Evolutionary conservation across 73 alveolate species (phyloP), one percentile per base, ranked within the genome.

Genomic region (Paramecium tetraurelia): DNA sequence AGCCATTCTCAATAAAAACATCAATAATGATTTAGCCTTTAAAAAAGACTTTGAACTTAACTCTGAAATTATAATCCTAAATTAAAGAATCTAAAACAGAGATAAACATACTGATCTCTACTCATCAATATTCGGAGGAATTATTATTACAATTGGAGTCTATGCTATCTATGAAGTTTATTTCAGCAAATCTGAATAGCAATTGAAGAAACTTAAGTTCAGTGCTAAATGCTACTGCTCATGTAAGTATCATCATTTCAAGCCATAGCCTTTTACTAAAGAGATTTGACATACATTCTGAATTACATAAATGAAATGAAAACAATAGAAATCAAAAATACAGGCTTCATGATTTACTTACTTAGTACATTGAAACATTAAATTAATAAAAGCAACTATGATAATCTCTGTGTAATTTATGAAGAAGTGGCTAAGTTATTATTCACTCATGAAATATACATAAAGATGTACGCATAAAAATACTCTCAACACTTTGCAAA

Each of bases 51-150:
- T 80, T 44, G 90, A 80, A 31, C 41, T 80, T n/a, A 80, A 35
- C 16, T n/a, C 70, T 41, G 35, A 80, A 80, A 20, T 80, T 20
- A 80, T 80, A 11, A 80, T 80, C 16, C 41, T 44, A 18, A 80
- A 43, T 31, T 18, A 46, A 44, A 20, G 31, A 24, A 24, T 24
- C 4, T 33, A 80, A 24, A 24, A 44, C 10, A 80, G 43, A 80
- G 90, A 80, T 31, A 44, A 40, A 0, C 46, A 43, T 31, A 80
- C 31, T 12, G 70, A 44, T 44, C 16, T 80, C 3, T 44, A 22
- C 6, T 41, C 70, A 20, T 44, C 76, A 41, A 14, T 80, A 80
- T 22, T 80, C 24, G 90, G 90, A 80, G 90, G 76, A 20, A 80
- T 80, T 11, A 24, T 80, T 21, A 31, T 80, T 43, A 22, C 57